Percentiles rank a stretch among this genome's conserved stretches.
Evolutionary conservation across 2,329 filamentous ascomycete species (phyloP).

Genomic region (Magnaporthales sp.): DNA sequence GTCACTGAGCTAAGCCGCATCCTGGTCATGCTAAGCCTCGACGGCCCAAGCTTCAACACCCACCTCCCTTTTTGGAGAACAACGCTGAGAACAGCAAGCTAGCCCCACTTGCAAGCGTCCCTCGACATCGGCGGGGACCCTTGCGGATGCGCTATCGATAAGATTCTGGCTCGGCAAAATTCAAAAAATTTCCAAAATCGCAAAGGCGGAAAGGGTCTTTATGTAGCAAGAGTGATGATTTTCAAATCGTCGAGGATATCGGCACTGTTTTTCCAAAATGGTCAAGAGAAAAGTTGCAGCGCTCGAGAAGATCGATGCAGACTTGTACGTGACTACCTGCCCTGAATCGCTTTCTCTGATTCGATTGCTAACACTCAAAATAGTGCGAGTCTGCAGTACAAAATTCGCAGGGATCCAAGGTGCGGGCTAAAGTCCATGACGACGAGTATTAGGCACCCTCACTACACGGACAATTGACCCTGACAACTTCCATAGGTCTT

Average conservation of each 20-base stretch:
- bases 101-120: not conserved
- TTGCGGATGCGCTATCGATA: not conserved
- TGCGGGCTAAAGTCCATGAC: conserved; percentile 30
- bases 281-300: conserved; percentile 85
- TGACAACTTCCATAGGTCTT: conserved; percentile 48
- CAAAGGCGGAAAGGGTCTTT: not conserved
- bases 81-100: not conserved
- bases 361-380: conserved; percentile 13
- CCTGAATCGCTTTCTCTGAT: not conserved
- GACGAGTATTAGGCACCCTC: not conserved
- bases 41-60: not conserved
- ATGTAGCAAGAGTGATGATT: not conserved
- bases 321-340: conserved; percentile 47
- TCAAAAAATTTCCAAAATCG: not conserved
- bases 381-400: conserved; percentile 80
- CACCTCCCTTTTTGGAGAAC: not conserved
- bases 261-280: conserved; percentile 35
- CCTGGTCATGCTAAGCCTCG: not conserved
- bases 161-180: not conserved
- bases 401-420: conserved; percentile 79
- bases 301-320: conserved; percentile 90
- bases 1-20: not conserved
- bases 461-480: not conserved
- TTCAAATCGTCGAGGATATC: not conserved
- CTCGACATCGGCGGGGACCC: not conserved